Evolutionary conservation across 352 stramenopile genomes (phyloP).

Genomic region (Globisporangium solare): DNA sequence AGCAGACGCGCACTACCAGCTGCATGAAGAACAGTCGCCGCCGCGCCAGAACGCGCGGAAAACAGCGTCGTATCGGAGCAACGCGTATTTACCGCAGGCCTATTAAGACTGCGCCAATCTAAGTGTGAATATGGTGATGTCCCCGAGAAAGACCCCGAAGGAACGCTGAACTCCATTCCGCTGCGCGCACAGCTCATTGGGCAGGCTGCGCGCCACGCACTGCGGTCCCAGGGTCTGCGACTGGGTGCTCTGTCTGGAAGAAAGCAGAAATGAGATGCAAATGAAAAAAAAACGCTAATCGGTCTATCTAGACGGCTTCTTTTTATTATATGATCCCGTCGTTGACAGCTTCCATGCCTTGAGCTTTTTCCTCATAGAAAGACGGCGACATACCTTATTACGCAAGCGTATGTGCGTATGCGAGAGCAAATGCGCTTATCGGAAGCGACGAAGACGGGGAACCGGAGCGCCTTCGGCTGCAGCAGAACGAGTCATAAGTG

Average conservation of each 20-base stretch:
- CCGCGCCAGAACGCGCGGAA: conserved; percentile 21
- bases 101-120: conserved; percentile 5
- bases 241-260: neutral
- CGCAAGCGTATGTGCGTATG: neutral
- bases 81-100: conserved; percentile 11
- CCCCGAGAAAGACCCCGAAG: no score
- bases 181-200: conserved; percentile 17
- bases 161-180: neutral
- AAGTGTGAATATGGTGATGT: no score
- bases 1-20: conserved; percentile 6
- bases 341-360: neutral
- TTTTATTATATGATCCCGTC: no score
- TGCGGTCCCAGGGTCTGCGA: neutral
- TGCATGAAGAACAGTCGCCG: conserved; percentile 18
- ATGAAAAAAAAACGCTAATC: no score
- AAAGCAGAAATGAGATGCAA: neutral
- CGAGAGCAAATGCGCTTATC: conserved; percentile 13
- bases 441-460: conserved; percentile 51
- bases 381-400: neutral
- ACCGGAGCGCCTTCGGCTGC: conserved; percentile 20
- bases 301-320: no score
- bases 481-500: neutral
- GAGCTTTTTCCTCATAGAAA: no score
- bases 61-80: conserved; percentile 16
- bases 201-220: conserved; percentile 11